Evolutionary conservation across 495 filamentous ascomycete species (phyloP).

Genomic region (Amphirosellinia nigrospora): DNA sequence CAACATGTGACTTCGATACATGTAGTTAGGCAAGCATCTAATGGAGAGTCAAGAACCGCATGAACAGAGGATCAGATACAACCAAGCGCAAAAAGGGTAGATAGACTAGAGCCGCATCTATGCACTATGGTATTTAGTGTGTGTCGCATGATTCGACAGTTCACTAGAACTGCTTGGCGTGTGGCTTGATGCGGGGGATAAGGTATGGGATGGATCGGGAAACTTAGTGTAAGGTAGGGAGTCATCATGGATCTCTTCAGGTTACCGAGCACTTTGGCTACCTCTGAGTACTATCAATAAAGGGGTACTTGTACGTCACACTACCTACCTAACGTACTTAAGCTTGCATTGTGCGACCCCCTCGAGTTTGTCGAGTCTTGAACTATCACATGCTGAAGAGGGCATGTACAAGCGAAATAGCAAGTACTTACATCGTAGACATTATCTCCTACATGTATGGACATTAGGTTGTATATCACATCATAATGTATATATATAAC

Average conservation of each 20-base stretch:
- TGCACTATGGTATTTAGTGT: not conserved
- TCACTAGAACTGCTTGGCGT: constrained; percentile 7
- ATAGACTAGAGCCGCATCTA: constrained; percentile 16
- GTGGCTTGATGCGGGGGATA: constrained; percentile 17
- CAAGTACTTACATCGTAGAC: not conserved
- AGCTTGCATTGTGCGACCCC: too few species aligned
- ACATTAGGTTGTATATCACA: not conserved
- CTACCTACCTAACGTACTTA: not conserved
- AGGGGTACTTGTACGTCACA: constrained; percentile 11
- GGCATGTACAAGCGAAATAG: not conserved
- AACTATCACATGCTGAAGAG: not conserved
- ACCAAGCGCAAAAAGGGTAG: not conserved
- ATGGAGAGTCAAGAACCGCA: not conserved
- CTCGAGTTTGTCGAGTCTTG: not conserved
- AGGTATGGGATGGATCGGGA: not conserved
- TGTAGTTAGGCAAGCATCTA: not conserved
- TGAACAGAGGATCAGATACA: not conserved
- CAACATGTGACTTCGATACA: not conserved
- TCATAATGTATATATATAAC: not conserved
- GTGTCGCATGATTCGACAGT: constrained; percentile 7
- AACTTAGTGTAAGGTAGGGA: too few species aligned
- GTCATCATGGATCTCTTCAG: too few species aligned
- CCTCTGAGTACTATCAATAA: not conserved
- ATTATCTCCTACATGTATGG: too few species aligned
- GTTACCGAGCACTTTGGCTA: not conserved